Evolutionary conservation across 106 monocot genomes (phyloP), one percentile per base, ranked within the genome.

Genomic region (Iris macrosiphon): DNA sequence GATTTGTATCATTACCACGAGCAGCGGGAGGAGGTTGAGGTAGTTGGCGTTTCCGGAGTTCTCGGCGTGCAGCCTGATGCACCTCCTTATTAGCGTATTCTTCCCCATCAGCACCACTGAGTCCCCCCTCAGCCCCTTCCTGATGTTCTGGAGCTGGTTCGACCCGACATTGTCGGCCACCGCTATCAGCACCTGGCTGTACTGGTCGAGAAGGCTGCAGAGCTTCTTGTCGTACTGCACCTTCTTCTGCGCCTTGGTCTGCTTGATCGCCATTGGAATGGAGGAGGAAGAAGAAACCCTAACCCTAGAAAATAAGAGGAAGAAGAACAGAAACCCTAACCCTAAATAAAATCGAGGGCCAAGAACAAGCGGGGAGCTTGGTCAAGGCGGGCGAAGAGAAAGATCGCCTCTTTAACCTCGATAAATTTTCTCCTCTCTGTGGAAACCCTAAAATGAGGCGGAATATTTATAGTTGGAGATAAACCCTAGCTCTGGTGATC

Each of bases 81-180:
- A 84, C 0, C 93, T 64, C 63, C 88, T 64, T 72, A 93, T 93
- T 54, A 93, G 75, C 13, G 93, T 88, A 58, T 93, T 91, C 81
- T 91, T 91, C 27, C 90, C 90, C 90, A 91, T 91, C 14, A 91
- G 72, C 18, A 91, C 60, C 4, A 85, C 29, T 1, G 90, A 91
- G 15, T 91, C 85, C 14, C 85, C 90, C 23, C 91, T 61, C 16
- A 92, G 73, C 0, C 67, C 67, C 57, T 69, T 64, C 21, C 87
- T 52, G 38, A 88, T 82, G 55, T 71, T 80, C 80, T 83, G 89
- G 3, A 89, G 60, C 70, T 89, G 89, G 43, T 68, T 83, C 22
- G 91, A 85, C 0, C 91, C 85, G 14, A 92, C 91, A 57, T 92
- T 85, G 72, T 92, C 85, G 6, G 85, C 91, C 22, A 45, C 55